A percentile compares a stretch with the other conserved stretches of the same genome.
phyloP scores from a whole-genome alignment of 768 basidiomycete species.

The Paxillus ammoniavirescens region DNA sequence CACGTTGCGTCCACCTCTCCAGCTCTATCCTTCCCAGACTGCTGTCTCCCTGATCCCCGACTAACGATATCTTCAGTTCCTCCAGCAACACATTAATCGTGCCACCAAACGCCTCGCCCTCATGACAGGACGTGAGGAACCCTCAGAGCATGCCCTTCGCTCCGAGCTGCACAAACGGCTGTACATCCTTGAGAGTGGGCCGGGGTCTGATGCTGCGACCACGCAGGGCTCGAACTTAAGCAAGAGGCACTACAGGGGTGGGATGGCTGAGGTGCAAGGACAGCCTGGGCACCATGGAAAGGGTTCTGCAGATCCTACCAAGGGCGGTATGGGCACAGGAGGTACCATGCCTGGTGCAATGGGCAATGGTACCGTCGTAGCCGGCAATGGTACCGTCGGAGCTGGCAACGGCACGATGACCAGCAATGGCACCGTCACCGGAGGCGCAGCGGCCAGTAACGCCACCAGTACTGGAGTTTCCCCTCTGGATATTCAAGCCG shows the following conservation, averaged over 20 bases:
- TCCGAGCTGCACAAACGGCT: slow-evolving; percentile 43
- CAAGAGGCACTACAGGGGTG: slow-evolving; percentile 9
- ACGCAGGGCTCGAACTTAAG: slow-evolving; percentile 6
- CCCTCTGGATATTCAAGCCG: slow-evolving; percentile 36
- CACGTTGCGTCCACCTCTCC: neutral
- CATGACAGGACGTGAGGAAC: slow-evolving; percentile 59
- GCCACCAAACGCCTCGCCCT: slow-evolving; percentile 61
- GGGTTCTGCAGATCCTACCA: neutral
- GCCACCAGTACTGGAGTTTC: slow-evolving; percentile 32
- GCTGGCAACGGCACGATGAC: slow-evolving; percentile 6
- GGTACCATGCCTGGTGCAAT: neutral
- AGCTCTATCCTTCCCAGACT: neutral
- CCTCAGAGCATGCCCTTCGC: slow-evolving; percentile 47
- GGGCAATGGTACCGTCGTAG: slow-evolving; percentile 1
- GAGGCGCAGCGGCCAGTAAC: slow-evolving; percentile 11
- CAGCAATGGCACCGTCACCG: slow-evolving; percentile 8
- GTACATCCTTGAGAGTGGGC: slow-evolving; percentile 33
- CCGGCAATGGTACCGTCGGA: slow-evolving; percentile 7
- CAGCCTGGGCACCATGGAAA: neutral
- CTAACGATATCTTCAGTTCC: slow-evolving; percentile 37
- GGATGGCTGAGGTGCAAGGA: slow-evolving; percentile 1
- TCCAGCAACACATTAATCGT: slow-evolving; percentile 73
- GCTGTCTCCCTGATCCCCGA: neutral
- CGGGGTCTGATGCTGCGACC: slow-evolving; percentile 4
- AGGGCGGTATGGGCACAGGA: neutral